Base-by-base conservation (phyloP, 106 monocot species). In the Dioscorea dumetorum region DNA sequence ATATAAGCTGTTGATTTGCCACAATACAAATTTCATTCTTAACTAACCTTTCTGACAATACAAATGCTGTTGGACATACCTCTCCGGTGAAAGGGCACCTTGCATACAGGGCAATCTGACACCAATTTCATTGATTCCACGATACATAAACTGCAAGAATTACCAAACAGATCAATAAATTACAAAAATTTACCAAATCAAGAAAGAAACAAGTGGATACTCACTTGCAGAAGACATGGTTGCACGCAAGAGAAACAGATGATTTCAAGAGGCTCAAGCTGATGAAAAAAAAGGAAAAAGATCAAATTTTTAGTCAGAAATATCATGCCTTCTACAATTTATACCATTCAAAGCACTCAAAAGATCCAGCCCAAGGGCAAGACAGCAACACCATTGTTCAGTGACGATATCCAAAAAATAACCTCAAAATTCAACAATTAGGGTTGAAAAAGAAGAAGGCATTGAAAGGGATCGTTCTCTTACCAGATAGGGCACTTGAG, bases 401-500 rank as follows among this genome's bases (percentile, higher is more conserved):
- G 41, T 41, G 41, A 41, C 6, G 10, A 41, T 41, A 41, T 41
- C 41, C 41, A 41, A 41, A 41, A 41, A 41, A 41, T n/a, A 41
- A 41, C 41, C 6, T 41, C 10, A 10, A 10, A 41, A 41, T 8
- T 41, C 41, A 6, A 41, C 9, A 10, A 41, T 41, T 6, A 28
- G 28, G 28, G 28, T 28, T 28, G 28, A 28, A 41, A 41, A 10
- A 41, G 41, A 10, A 41, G 41, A 41, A 41, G 41, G 41, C 41
- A 6, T 41, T 41, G 41, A 41, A 5, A 41, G 41, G 41, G 41
- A 41, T 41, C 41, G 41, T 41, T 41, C 41, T 2, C 21, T 16
- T 80, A 99, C 97, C 97, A 99, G 60, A 99, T 90, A n/a, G 97
- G 97, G 82, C 97, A 99, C 62, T 87, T 87, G 79, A 99, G 90